Evolutionary conservation across 768 basidiomycete genomes (phyloP).

Genomic region (Lentinula sp.): DNA sequence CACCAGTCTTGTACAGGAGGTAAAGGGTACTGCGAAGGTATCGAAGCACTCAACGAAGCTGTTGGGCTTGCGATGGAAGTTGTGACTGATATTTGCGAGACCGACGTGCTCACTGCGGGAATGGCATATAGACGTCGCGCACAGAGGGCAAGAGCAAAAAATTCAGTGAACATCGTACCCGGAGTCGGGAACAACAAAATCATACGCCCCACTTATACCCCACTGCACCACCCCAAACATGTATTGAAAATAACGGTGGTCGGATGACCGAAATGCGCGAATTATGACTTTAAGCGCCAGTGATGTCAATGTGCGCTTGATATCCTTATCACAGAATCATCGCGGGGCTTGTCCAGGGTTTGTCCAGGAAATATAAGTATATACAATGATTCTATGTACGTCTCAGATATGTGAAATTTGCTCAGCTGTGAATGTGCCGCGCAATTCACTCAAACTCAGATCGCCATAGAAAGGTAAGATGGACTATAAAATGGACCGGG

Average conservation of each 20-base stretch:
- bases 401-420: too few species aligned
- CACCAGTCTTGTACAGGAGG: slow-evolving; percentile 79
- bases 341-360: too few species aligned
- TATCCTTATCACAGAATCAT: background rate
- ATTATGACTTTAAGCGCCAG: slow-evolving; percentile 8
- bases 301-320: background rate
- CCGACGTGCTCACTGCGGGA: slow-evolving; percentile 1
- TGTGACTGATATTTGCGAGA: slow-evolving; percentile 36
- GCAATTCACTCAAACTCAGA: too few species aligned
- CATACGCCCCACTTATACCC: background rate
- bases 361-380: too few species aligned
- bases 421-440: too few species aligned
- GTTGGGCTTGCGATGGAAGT: slow-evolving; percentile 66
- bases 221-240: background rate
- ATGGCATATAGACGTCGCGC: slow-evolving; percentile 6
- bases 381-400: too few species aligned
- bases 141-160: background rate
- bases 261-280: slow-evolving; percentile 6
- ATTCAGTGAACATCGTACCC: background rate
- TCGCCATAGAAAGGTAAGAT: too few species aligned
- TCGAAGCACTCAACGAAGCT: slow-evolving; percentile 37
- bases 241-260: background rate
- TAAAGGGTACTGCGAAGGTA: slow-evolving; percentile 60
- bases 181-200: background rate
- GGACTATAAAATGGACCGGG: too few species aligned